phyloP scores from a whole-genome alignment of 1,284 basidiomycete genomes.

The Mycena citricolor region DNA sequence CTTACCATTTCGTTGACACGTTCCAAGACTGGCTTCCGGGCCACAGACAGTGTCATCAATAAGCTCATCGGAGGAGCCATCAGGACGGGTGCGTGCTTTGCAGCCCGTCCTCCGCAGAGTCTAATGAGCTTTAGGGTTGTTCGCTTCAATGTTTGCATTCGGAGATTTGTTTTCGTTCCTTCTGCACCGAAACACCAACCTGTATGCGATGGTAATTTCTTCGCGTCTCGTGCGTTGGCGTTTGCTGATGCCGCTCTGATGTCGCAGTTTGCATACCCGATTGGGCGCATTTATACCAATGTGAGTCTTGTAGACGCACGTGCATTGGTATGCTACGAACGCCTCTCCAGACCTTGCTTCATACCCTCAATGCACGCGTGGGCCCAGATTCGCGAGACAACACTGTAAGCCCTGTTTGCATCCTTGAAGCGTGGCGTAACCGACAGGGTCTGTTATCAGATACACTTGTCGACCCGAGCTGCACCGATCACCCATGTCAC shows the following conservation, averaged over 20 bases:
- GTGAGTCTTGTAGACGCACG: constrained; percentile 4
- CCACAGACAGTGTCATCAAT: constrained; percentile 19
- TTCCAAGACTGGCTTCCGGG: constrained; percentile 15
- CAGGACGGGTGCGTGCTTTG: constrained; percentile 9
- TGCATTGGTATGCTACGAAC: not conserved
- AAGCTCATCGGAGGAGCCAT: constrained; percentile 17
- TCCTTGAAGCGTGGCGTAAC: not conserved
- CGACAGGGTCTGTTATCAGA: not conserved
- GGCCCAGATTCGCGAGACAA: constrained; percentile 12
- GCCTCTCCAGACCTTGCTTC: constrained; percentile 10
- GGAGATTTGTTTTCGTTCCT: constrained; percentile 20
- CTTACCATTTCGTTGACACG: constrained; percentile 12
- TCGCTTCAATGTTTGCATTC: constrained; percentile 19
- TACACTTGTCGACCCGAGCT: constrained; percentile 12
- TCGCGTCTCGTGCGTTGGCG: not conserved
- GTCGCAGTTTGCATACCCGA: constrained; percentile 19
- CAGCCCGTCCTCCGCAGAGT: not conserved
- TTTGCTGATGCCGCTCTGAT: not conserved
- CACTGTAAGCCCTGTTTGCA: constrained; percentile 12
- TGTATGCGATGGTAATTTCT: constrained; percentile 18
- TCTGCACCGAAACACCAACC: constrained; percentile 20
- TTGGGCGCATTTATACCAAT: constrained; percentile 20
- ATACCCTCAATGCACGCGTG: constrained; percentile 16
- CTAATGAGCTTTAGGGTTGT: constrained; percentile 10
- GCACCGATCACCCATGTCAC: not conserved